These are phyloP conservation scores for Nemophila menziesii DNA, from an alignment of 257 asterid genomes.

Conservation along the genomic window DNA sequence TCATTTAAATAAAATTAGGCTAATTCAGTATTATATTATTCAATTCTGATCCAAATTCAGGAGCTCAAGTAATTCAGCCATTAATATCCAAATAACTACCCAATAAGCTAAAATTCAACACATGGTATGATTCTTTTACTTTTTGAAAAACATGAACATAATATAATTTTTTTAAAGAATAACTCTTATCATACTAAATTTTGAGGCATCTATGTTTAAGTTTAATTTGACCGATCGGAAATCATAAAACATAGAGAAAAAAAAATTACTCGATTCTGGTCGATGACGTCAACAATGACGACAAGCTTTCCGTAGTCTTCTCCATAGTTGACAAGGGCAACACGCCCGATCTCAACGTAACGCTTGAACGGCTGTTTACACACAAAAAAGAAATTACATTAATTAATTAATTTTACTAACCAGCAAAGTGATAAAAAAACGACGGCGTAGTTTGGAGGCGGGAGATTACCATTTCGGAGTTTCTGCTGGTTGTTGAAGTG, in stretches of 20 bases:
- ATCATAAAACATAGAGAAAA: background rate
- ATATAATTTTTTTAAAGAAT: too few species aligned
- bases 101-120: background rate
- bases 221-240: too few species aligned
- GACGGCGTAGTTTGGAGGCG: background rate
- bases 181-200: too few species aligned
- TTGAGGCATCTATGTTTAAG: too few species aligned
- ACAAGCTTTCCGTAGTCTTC: constrained; percentile 60
- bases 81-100: background rate
- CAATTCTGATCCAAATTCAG: too few species aligned
- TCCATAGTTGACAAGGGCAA: constrained; percentile 67
- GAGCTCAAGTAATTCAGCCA: background rate
- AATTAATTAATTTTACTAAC: background rate
- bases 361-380: constrained; percentile 54
- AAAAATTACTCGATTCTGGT: constrained; percentile 38
- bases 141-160: too few species aligned
- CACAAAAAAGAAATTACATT: background rate
- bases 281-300: constrained; percentile 58
- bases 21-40: too few species aligned
- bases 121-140: too few species aligned
- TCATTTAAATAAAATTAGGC: background rate
- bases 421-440: background rate
- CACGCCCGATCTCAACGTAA: constrained; percentile 70
- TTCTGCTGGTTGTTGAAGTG: background rate
- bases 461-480: background rate